Evolutionary conservation across 108 stramenopile species (phyloP).

Genomic region (Chaetoceros tenuissimus): DNA sequence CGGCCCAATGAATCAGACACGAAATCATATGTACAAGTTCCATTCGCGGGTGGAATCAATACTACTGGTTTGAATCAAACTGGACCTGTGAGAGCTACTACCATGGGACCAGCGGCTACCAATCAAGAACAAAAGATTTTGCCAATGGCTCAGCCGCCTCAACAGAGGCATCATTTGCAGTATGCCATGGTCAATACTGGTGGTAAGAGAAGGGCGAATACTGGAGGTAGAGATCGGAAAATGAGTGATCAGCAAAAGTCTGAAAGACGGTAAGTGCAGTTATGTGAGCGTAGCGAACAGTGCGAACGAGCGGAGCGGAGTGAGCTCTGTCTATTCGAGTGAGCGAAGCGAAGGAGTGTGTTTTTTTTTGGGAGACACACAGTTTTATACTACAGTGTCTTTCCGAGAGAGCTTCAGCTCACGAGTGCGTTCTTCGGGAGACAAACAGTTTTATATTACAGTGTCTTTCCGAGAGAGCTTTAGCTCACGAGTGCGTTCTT

Average conservation of each 20-base stretch:
- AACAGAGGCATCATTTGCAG: constrained; percentile 73
- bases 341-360: no score
- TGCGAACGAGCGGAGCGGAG: no score
- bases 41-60: constrained; percentile 57
- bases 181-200: constrained; percentile 36
- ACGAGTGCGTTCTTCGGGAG: no score
- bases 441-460: no score
- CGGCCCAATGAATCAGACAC: constrained; percentile 15
- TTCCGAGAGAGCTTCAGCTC: no score
- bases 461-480: no score
- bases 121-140: constrained; percentile 24
- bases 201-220: background rate
- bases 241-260: constrained; percentile 66
- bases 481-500: no score
- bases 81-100: constrained; percentile 28
- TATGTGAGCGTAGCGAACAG: no score
- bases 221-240: constrained; percentile 25
- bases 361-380: no score
- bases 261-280: constrained; percentile 68
- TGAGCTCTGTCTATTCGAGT: no score
- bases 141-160: constrained; percentile 64
- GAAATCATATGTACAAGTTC: constrained; percentile 39
- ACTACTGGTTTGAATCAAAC: constrained; percentile 62
- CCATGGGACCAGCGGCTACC: constrained; percentile 43
- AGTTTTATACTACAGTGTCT: no score